A percentile compares a stretch with the other conserved stretches of the same genome.
phyloP scores from a whole-genome alignment of 169 alveolate species.

The Plasmodium yoelii region DNA sequence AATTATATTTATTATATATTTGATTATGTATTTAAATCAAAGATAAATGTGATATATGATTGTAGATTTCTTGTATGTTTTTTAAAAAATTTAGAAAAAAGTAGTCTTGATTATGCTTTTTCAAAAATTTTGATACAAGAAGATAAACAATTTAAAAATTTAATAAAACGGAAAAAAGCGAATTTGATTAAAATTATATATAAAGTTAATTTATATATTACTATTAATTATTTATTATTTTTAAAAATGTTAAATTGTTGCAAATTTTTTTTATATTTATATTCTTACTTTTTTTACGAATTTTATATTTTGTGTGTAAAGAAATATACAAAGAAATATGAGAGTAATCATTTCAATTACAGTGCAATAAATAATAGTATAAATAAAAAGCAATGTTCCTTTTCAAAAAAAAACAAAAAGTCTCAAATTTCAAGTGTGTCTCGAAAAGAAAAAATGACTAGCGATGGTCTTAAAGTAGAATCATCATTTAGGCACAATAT shows the following conservation, averaged over 20 bases:
- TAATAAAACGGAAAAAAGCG: slow-evolving; percentile 38
- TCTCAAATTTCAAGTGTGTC: neutral
- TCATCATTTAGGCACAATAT: too few species aligned
- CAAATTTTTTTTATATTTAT: slow-evolving; percentile 33
- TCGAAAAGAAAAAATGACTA: too few species aligned
- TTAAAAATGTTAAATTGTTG: slow-evolving; percentile 60
- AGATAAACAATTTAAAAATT: slow-evolving; percentile 16
- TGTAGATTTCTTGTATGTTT: slow-evolving; percentile 7
- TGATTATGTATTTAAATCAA: slow-evolving; percentile 52
- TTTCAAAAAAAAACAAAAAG: neutral
- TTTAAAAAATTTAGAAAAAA: slow-evolving; percentile 67
- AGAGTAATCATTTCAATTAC: neutral
- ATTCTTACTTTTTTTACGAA: slow-evolving; percentile 58
- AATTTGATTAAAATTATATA: slow-evolving; percentile 42
- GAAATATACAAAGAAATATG: slow-evolving; percentile 28
- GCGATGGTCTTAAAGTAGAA: too few species aligned
- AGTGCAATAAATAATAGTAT: neutral
- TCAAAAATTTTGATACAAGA: slow-evolving; percentile 46
- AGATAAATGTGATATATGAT: slow-evolving; percentile 23
- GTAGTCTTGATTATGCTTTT: slow-evolving; percentile 71
- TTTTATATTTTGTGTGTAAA: slow-evolving; percentile 66
- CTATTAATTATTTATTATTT: slow-evolving; percentile 64
- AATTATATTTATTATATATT: slow-evolving; percentile 58
- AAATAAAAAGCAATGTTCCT: neutral
- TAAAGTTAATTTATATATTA: slow-evolving; percentile 52